Percentiles rank a stretch among this genome's conserved stretches.
phyloP scores from a whole-genome alignment of 169 alveolate species.

The Plasmodium reichenowi region DNA sequence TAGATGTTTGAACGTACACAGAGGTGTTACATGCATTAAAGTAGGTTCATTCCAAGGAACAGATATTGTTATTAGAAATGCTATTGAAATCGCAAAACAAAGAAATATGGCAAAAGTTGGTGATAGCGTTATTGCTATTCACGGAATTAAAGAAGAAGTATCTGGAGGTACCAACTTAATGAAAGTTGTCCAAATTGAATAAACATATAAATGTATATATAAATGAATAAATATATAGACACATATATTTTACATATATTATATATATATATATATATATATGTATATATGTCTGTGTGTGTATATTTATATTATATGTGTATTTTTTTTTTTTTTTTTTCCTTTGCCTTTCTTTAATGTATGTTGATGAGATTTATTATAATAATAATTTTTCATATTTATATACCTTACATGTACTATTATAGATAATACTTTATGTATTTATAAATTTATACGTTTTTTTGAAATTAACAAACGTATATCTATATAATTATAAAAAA shows the following conservation, averaged over 20 bases:
- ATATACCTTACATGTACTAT: no score
- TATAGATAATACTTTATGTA: no score
- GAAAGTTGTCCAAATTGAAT: constrained; percentile 89
- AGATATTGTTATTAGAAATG: constrained; percentile 90
- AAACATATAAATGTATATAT: neutral
- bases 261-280: neutral
- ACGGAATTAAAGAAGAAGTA: constrained; percentile 95
- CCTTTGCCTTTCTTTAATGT: neutral
- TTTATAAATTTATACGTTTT: no score
- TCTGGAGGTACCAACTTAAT: constrained; percentile 95
- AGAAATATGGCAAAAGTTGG: constrained; percentile 91
- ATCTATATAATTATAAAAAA: no score
- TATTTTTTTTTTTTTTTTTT: neutral
- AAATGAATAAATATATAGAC: neutral
- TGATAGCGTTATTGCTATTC: constrained; percentile 94
- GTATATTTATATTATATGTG: constrained; percentile 5
- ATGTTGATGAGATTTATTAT: no score
- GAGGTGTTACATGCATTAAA: constrained; percentile 95
- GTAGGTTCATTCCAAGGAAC: constrained; percentile 93
- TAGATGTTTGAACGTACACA: constrained; percentile 92
- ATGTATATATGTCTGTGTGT: neutral
- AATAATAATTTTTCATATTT: no score
- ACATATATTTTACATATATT: neutral
- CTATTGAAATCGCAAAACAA: constrained; percentile 94
- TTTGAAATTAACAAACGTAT: no score